Conservation (phyloP, 495 filamentous ascomycete species). For the Penicillium chermesinum region DNA sequence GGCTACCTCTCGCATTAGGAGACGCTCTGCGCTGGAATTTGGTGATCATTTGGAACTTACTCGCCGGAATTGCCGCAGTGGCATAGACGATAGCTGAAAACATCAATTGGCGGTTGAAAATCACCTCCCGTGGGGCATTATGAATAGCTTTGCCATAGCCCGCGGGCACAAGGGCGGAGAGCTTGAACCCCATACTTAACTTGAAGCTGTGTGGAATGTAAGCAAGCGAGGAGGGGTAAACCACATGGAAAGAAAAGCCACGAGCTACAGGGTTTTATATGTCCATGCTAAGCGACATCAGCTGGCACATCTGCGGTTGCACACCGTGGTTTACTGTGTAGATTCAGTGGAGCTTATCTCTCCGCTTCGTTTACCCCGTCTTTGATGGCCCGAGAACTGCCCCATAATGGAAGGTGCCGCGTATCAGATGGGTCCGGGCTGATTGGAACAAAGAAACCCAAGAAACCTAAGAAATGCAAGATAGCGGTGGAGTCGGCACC, state of each 20-base stretch:
- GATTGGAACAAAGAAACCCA: too few relatives aligned
- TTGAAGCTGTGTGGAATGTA: not conserved
- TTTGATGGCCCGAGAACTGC: not conserved
- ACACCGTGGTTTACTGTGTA: too few relatives aligned
- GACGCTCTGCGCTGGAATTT: not conserved
- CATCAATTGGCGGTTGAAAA: constrained; percentile 6
- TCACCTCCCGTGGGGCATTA: constrained; percentile 4
- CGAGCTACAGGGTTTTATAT: not conserved
- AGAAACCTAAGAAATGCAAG: too few relatives aligned
- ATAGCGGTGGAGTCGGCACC: not conserved
- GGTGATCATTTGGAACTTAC: constrained; percentile 1
- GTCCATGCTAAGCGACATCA: not conserved
- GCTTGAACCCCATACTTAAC: not conserved
- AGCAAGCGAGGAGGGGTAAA: not conserved
- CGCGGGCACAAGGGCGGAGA: not conserved
- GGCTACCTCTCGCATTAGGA: not conserved
- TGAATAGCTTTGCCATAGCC: not conserved
- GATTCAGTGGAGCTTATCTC: not conserved
- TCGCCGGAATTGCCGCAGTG: constrained; percentile 7
- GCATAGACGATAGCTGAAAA: constrained; percentile 8
- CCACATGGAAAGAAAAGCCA: not conserved
- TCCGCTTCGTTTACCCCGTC: not conserved
- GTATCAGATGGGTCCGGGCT: not conserved
- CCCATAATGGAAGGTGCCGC: not conserved
- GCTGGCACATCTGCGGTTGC: not conserved